Conservation (phyloP, 805 yeast species). For the Candida oleophila region DNA sequence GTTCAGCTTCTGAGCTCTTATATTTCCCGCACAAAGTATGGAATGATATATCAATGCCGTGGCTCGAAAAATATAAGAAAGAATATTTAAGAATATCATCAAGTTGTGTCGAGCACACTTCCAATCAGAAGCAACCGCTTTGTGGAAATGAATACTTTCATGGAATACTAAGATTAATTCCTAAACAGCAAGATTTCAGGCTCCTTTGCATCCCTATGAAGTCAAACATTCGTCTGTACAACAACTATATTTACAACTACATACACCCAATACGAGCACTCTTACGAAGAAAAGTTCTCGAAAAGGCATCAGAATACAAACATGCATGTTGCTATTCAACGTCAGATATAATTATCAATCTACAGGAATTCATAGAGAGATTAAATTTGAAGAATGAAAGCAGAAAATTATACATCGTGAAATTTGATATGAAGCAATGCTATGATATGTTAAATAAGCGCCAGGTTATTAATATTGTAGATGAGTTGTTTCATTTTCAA, state of each 20-base stretch:
- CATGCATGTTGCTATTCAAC: slow-evolving; percentile 39
- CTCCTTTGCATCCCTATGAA: slow-evolving; percentile 54
- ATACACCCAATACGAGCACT: slow-evolving; percentile 43
- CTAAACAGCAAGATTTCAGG: slow-evolving; percentile 61
- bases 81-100: not conserved
- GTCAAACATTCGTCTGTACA: slow-evolving; percentile 8
- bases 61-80: slow-evolving; percentile 37
- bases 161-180: slow-evolving; percentile 53
- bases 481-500: not conserved
- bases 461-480: slow-evolving; percentile 24
- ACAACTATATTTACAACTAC: slow-evolving; percentile 30
- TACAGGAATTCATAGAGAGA: not conserved
- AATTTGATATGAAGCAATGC: slow-evolving; percentile 76
- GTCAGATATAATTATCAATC: slow-evolving; percentile 33
- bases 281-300: slow-evolving; percentile 8
- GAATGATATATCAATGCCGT: slow-evolving; percentile 43
- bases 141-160: slow-evolving; percentile 16
- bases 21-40: slow-evolving; percentile 64
- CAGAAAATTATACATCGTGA: slow-evolving; percentile 46
- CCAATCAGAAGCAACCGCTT: not conserved
- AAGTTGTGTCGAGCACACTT: not conserved
- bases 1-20: slow-evolving; percentile 17
- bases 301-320: not conserved
- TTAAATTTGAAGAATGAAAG: slow-evolving; percentile 13
- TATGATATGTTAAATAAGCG: slow-evolving; percentile 67